phyloP scores from a whole-genome alignment of 108 stramenopile genomes.

The Nitzschia palea region DNA sequence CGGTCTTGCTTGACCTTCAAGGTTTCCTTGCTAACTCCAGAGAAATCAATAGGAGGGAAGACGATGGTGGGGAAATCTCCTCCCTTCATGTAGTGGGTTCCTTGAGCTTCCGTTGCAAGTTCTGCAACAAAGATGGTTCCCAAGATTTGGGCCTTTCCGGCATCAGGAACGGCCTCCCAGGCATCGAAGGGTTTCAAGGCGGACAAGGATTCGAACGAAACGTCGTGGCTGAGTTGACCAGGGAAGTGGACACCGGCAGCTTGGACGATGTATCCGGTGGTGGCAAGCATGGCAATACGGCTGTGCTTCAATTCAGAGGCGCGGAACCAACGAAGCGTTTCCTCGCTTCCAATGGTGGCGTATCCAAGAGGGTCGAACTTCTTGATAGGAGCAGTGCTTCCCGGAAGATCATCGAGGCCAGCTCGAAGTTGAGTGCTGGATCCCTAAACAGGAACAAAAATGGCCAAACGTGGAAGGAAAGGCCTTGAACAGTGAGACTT shows the following conservation, averaged over 20 bases:
- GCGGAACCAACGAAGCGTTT: constrained; percentile 82
- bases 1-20: constrained; percentile 59
- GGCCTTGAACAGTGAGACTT: neutral
- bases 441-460: constrained; percentile 16
- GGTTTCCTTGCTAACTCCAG: constrained; percentile 58
- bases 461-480: neutral
- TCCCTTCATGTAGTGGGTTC: constrained; percentile 86
- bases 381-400: constrained; percentile 63
- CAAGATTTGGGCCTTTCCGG: constrained; percentile 84
- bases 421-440: constrained; percentile 47
- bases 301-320: constrained; percentile 87
- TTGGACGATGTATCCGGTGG: constrained; percentile 80
- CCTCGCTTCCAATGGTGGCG: constrained; percentile 56
- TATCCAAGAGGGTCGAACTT: constrained; percentile 78
- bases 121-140: constrained; percentile 78
- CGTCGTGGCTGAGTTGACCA: constrained; percentile 63
- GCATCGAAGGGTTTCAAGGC: constrained; percentile 80
- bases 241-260: constrained; percentile 80
- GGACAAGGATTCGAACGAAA: constrained; percentile 70
- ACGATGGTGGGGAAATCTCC: constrained; percentile 73
- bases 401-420: constrained; percentile 58
- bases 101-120: constrained; percentile 61
- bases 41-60: constrained; percentile 86
- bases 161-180: constrained; percentile 82
- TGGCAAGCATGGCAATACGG: constrained; percentile 86